phyloP scores from a whole-genome alignment of 331 rosid genomes.

The Pyrus hybrid region DNA sequence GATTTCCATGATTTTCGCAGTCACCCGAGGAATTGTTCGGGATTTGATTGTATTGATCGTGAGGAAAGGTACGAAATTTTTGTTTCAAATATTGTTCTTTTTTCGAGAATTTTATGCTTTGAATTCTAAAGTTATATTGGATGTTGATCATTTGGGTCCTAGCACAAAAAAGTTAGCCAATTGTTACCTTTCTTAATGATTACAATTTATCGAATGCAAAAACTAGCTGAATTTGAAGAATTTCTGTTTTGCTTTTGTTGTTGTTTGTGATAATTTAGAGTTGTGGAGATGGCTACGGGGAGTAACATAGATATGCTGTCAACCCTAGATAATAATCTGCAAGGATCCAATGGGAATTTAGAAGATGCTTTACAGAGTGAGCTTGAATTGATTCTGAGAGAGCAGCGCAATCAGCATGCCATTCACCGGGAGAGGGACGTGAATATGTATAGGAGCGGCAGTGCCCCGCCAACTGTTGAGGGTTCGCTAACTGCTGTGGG shows the following conservation, averaged over 20 bases:
- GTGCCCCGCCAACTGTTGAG: conserved; percentile 97
- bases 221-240: neutral
- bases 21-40: conserved; percentile 27
- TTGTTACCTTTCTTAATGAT: neutral
- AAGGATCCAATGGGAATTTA: conserved; percentile 37
- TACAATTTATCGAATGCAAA: neutral
- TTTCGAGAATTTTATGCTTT: neutral
- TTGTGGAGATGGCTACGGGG: conserved; percentile 53
- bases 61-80: conserved; percentile 44
- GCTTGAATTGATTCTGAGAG: conserved; percentile 60
- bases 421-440: conserved; percentile 53
- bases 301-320: conserved; percentile 35
- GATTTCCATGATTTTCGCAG: conserved; percentile 1
- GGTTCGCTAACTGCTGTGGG: conserved; percentile 82
- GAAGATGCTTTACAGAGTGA: conserved; percentile 67
- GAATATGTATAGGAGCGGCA: conserved; percentile 84
- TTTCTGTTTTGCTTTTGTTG: conserved; percentile 2
- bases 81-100: neutral
- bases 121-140: neutral
- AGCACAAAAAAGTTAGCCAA: neutral
- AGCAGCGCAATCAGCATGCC: conserved; percentile 48
- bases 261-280: conserved; percentile 22
- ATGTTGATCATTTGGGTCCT: neutral
- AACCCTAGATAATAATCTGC: conserved; percentile 26
- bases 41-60: conserved; percentile 28